Percentiles rank a stretch among this genome's conserved stretches.
Conservation (phyloP, 192 early-diverging fungal genomes). For the Entophlyctis helioformis region DNA sequence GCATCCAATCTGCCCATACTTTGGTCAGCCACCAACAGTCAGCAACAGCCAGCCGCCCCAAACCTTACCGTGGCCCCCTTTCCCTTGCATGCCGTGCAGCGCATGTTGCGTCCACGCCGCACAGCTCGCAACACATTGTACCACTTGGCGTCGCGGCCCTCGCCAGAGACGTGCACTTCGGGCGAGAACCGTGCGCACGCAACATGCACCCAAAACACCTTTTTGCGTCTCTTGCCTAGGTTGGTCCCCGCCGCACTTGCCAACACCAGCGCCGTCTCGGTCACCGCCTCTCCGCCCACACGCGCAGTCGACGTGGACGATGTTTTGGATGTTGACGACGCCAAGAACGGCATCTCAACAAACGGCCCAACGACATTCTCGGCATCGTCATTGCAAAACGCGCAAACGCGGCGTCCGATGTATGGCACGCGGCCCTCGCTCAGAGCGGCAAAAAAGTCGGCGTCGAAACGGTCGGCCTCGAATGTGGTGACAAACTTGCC, state of each 20-base stretch:
- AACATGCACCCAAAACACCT: constrained; percentile 74
- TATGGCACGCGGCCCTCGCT: no score
- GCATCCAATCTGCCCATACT: constrained; percentile 60
- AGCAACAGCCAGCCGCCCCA: no score
- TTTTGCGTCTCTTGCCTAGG: no score
- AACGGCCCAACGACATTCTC: constrained; percentile 31
- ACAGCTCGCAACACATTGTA: constrained; percentile 75
- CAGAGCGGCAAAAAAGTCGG: constrained; percentile 12
- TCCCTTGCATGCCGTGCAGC: constrained; percentile 62
- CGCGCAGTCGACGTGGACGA: no score
- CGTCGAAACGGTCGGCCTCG: constrained; percentile 44
- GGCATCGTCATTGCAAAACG: constrained; percentile 31
- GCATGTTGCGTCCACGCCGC: constrained; percentile 57
- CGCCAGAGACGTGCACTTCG: constrained; percentile 66
- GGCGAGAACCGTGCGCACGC: constrained; percentile 75
- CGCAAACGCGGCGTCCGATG: no score
- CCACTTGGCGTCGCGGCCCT: constrained; percentile 56
- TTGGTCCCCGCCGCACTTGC: not conserved
- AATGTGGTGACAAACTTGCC: constrained; percentile 47
- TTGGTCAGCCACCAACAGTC: no score
- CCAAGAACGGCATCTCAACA: no score
- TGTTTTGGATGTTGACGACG: no score
- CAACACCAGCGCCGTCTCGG: not conserved
- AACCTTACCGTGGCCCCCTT: constrained; percentile 77
- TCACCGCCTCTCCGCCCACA: not conserved